Evolutionary conservation across 352 stramenopile genomes (phyloP).

Genomic region (Phytopythium chamaehyphon): DNA sequence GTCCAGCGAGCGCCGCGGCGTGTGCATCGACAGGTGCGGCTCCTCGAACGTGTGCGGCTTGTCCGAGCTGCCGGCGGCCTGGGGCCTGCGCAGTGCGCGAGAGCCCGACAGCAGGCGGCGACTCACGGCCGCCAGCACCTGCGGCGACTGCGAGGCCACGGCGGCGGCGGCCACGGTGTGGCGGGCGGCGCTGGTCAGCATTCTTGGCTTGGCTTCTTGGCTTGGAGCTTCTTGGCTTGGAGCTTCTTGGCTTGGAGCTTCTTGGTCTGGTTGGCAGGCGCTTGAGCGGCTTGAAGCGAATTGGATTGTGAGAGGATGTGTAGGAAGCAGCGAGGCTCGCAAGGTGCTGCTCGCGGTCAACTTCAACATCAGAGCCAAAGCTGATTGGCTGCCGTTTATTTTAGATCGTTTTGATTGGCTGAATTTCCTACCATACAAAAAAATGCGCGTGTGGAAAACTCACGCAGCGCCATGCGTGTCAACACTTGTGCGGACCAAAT

Average conservation of each 20-base stretch:
- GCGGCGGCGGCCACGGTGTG: conserved; percentile 2
- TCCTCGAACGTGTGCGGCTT: conserved; percentile 3
- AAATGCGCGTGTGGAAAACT: too few relatives aligned
- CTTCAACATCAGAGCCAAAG: too few relatives aligned
- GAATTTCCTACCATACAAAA: too few relatives aligned
- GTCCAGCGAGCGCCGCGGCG: conserved; percentile 2
- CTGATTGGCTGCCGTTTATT: too few relatives aligned
- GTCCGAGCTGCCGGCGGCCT: neutral
- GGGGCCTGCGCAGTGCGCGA: neutral
- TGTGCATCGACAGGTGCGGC: conserved; percentile 5
- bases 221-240: too few relatives aligned
- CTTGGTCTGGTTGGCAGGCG: too few relatives aligned
- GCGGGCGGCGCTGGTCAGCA: conserved; percentile 2
- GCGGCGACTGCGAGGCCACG: conserved; percentile 4
- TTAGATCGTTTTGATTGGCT: too few relatives aligned
- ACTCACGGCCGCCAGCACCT: neutral
- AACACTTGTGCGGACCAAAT: too few relatives aligned
- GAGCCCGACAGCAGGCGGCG: conserved; percentile 4
- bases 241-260: too few relatives aligned
- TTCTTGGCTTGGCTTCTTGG: neutral
- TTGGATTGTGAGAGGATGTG: conserved; percentile 10
- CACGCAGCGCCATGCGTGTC: too few relatives aligned
- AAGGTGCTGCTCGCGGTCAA: too few relatives aligned
- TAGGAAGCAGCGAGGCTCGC: neutral
- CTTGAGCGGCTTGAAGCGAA: conserved; percentile 1